Conservation (phyloP, 768 basidiomycete genomes). For the Lentinula lateritia region DNA sequence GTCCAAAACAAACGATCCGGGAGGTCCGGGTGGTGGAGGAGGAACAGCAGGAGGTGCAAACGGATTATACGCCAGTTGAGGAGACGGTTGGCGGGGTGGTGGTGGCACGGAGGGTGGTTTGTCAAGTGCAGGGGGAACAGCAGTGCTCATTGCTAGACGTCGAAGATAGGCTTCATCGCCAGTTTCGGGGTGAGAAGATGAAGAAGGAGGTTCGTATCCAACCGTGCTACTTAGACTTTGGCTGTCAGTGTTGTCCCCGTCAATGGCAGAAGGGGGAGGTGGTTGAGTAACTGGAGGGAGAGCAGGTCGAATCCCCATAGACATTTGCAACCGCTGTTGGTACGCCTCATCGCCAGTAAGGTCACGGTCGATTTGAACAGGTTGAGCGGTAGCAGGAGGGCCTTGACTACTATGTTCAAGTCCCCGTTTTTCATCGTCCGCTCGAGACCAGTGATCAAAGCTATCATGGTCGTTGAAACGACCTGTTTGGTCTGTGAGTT, state of each 20-base stretch:
- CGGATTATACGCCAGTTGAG: slow-evolving; percentile 59
- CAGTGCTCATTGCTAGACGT: slow-evolving; percentile 51
- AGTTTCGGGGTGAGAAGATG: slow-evolving; percentile 26
- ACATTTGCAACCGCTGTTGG: slow-evolving; percentile 70
- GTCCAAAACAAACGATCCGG: slow-evolving; percentile 40
- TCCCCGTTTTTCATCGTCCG: slow-evolving; percentile 36
- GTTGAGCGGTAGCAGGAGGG: slow-evolving; percentile 21
- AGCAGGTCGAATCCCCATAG: slow-evolving; percentile 23
- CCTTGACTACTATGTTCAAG: slow-evolving; percentile 17
- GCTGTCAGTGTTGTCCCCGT: slow-evolving; percentile 17
- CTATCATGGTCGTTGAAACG: slow-evolving; percentile 39
- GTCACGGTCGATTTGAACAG: slow-evolving; percentile 34
- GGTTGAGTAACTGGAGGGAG: slow-evolving; percentile 12
- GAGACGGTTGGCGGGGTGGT: slow-evolving; percentile 19
- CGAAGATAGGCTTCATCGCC: slow-evolving; percentile 70
- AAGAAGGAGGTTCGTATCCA: slow-evolving; percentile 1
- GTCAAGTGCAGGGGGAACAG: slow-evolving; percentile 20
- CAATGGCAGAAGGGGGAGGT: slow-evolving; percentile 16
- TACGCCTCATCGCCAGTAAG: slow-evolving; percentile 79
- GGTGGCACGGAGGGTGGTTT: slow-evolving; percentile 17
- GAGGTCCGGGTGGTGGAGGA: slow-evolving; percentile 42
- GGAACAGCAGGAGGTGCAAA: slow-evolving; percentile 60
- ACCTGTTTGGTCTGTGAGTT: slow-evolving; percentile 22
- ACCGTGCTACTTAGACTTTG: slow-evolving; percentile 14
- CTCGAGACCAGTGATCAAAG: slow-evolving; percentile 51